These are phyloP conservation scores for Yarrowia porcina DNA, from an alignment of 805 yeast genomes.

Conservation along the genomic window DNA sequence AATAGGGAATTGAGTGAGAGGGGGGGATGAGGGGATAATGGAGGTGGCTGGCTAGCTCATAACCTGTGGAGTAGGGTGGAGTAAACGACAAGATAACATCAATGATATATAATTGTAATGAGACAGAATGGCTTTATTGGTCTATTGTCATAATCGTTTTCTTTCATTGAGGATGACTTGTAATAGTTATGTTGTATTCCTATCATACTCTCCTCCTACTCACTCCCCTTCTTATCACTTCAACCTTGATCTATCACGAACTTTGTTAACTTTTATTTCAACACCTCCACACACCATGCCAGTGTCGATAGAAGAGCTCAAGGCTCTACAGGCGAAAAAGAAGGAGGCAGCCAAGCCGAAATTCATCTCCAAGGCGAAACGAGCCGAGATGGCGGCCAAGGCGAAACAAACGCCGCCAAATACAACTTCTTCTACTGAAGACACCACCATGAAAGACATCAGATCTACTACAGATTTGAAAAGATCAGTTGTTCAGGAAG, in stretches of 20 bases:
- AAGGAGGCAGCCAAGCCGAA: constrained; percentile 37
- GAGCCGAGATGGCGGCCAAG: constrained; percentile 22
- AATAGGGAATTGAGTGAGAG: too few species aligned
- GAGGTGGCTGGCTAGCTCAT: background rate
- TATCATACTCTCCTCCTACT: too few species aligned
- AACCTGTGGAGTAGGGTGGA: background rate
- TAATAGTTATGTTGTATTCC: too few species aligned
- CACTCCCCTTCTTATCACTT: too few species aligned
- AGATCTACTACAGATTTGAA: background rate
- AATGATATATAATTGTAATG: too few species aligned
- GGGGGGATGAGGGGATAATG: too few species aligned
- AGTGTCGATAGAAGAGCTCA: constrained; percentile 37
- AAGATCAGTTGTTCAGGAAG: constrained; percentile 10
- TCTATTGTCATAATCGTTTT: too few species aligned
- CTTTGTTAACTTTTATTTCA: background rate
- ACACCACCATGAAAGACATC: background rate
- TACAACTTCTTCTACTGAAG: background rate
- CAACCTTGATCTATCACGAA: constrained; percentile 1
- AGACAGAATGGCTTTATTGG: too few species aligned
- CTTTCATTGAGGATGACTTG: too few species aligned
- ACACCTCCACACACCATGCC: too few species aligned
- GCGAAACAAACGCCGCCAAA: background rate
- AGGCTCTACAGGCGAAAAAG: constrained; percentile 30
- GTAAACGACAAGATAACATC: too few species aligned
- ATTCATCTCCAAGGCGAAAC: constrained; percentile 45